Evolutionary conservation across 495 filamentous ascomycete species (phyloP).

Genomic region (Aspergillus indologenus): DNA sequence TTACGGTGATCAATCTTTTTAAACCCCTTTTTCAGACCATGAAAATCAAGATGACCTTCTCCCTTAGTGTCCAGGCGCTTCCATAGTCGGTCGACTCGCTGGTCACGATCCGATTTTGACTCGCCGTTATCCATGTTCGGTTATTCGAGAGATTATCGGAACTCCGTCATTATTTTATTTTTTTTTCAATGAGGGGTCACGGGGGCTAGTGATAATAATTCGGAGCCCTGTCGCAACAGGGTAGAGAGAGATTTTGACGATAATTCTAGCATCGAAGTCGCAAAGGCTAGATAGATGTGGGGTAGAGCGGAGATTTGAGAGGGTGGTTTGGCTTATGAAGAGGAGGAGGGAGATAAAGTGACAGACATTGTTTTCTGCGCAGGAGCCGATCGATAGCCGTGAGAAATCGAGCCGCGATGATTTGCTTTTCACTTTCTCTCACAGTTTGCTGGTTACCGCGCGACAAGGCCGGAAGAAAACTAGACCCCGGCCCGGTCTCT

Average conservation of each 20-base stretch:
- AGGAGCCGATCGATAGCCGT: slow-evolving; percentile 17
- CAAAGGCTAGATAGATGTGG: neutral
- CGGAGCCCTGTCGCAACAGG: slow-evolving; percentile 24
- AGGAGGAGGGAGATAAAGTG: slow-evolving; percentile 9
- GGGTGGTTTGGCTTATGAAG: slow-evolving; percentile 4
- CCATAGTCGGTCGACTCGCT: slow-evolving; percentile 79
- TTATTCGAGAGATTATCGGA: slow-evolving; percentile 33
- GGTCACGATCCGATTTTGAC: slow-evolving; percentile 68
- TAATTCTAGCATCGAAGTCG: slow-evolving; percentile 27
- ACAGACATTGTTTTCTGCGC: slow-evolving; percentile 6
- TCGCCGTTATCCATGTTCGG: slow-evolving; percentile 52
- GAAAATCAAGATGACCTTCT: slow-evolving; percentile 76
- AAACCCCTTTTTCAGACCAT: slow-evolving; percentile 78
- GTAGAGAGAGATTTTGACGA: slow-evolving; percentile 11
- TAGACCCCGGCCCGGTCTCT: slow-evolving; percentile 36
- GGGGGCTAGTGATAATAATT: slow-evolving; percentile 11
- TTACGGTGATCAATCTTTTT: slow-evolving; percentile 90
- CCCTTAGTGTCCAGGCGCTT: slow-evolving; percentile 68
- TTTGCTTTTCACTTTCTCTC: slow-evolving; percentile 28
- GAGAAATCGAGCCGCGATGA: slow-evolving; percentile 39
- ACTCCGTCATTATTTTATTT: slow-evolving; percentile 37
- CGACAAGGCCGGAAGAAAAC: slow-evolving; percentile 18
- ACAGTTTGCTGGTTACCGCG: neutral
- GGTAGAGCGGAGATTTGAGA: neutral
- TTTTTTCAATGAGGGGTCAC: slow-evolving; percentile 25